A percentile compares a stretch with the other conserved stretches of the same genome.
Conservation (phyloP, 768 basidiomycete genomes). For the Phanerodontia chrysosporium region DNA sequence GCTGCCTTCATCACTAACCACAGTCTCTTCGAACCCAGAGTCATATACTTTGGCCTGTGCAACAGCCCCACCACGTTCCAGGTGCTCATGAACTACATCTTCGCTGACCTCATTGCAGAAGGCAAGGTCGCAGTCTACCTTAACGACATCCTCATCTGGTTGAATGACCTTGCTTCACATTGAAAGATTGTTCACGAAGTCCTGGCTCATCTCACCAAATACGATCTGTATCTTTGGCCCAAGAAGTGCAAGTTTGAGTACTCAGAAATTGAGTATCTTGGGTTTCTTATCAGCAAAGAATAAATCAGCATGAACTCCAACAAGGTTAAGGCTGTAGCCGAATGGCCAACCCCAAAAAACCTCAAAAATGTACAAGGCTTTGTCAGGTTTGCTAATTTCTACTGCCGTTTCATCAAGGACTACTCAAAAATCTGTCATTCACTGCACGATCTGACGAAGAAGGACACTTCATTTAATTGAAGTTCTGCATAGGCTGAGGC, state of each 20-base stretch:
- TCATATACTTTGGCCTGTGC: constrained; percentile 27
- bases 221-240: too few species aligned
- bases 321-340: too few species aligned
- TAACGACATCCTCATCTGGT: too few species aligned
- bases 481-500: not conserved
- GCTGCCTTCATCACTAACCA: constrained; percentile 28
- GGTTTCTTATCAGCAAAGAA: constrained; percentile 22
- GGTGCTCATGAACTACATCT: constrained; percentile 28
- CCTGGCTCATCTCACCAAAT: too few species aligned
- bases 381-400: constrained; percentile 29
- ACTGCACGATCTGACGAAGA: constrained; percentile 16
- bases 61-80: constrained; percentile 27
- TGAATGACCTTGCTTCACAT: too few species aligned
- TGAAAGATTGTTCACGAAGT: too few species aligned
- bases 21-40: constrained; percentile 23
- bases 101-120: constrained; percentile 26
- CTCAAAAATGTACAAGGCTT: constrained; percentile 23
- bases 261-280: constrained; percentile 26
- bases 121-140: constrained; percentile 39
- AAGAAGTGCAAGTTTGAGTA: constrained; percentile 31
- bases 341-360: constrained; percentile 5
- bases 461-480: constrained; percentile 2
- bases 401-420: constrained; percentile 25
- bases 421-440: constrained; percentile 24
- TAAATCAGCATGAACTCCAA: constrained; percentile 28